phyloP scores from a whole-genome alignment of 129 eudicot genomes.

The Flaveria ramosissima region DNA sequence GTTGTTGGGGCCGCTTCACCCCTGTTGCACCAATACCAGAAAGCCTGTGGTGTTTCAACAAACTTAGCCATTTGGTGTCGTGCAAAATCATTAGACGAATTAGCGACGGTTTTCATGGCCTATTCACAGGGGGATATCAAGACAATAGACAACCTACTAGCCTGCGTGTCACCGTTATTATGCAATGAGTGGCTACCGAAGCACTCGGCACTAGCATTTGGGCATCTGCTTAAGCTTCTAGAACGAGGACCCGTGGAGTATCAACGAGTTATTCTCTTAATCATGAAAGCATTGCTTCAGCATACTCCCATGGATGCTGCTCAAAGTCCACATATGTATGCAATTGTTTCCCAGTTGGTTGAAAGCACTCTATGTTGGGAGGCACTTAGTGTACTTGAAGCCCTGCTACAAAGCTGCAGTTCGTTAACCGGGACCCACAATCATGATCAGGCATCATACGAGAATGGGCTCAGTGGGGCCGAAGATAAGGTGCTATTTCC shows the following conservation, averaged over 20 bases:
- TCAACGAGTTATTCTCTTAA: conserved; percentile 84
- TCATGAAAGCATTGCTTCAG: conserved; percentile 92
- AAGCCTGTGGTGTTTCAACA: conserved; percentile 77
- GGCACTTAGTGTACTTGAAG: conserved; percentile 96
- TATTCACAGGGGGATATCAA: conserved; percentile 81
- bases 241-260: conserved; percentile 93
- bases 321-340: conserved; percentile 98
- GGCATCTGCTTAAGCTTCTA: conserved; percentile 78
- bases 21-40: conserved; percentile 64
- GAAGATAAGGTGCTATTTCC: conserved; percentile 85
- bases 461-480: conserved; percentile 63
- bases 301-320: conserved; percentile 96
- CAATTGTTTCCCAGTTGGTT: conserved; percentile 91
- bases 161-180: conserved; percentile 80
- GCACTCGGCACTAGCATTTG: conserved; percentile 90
- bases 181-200: conserved; percentile 95
- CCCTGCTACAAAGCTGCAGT: conserved; percentile 95
- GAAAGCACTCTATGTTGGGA: conserved; percentile 98
- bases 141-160: conserved; percentile 70
- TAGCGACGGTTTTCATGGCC: conserved; percentile 79
- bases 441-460: conserved; percentile 54
- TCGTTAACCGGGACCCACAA: conserved; percentile 73
- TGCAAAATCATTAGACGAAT: conserved; percentile 68
- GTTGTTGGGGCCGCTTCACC: conserved; percentile 63
- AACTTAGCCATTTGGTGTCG: conserved; percentile 89